Conservation (phyloP, 768 basidiomycete species). For the Hemileccinum rubropunctum region DNA sequence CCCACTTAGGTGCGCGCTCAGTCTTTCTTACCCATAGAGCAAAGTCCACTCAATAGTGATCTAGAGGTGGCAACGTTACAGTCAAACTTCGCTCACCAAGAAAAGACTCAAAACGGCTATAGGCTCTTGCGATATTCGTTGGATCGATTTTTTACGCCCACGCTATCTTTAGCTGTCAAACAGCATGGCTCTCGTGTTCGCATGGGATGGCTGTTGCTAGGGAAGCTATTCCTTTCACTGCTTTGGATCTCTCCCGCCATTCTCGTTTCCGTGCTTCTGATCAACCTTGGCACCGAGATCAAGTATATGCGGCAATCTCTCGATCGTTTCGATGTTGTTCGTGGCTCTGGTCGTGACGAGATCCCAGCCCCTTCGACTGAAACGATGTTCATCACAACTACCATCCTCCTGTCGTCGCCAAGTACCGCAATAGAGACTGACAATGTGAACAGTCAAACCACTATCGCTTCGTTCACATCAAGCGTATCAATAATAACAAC, state of each 20-base stretch:
- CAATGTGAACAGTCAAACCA: constrained; percentile 1
- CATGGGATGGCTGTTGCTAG: constrained; percentile 10
- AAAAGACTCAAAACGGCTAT: constrained; percentile 37
- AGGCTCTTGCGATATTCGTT: constrained; percentile 56
- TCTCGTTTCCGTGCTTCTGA: constrained; percentile 18
- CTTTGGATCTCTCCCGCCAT: constrained; percentile 17
- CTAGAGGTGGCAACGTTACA: constrained; percentile 42
- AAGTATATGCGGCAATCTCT: constrained; percentile 24
- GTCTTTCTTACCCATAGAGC: background rate
- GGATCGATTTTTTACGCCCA: constrained; percentile 58
- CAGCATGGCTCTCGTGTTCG: constrained; percentile 3
- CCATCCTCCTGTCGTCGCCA: constrained; percentile 15
- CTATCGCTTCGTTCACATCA: constrained; percentile 5
- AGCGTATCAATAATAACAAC: constrained; percentile 8
- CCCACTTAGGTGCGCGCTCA: constrained; percentile 45
- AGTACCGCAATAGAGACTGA: constrained; percentile 1
- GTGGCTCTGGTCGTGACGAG: constrained; percentile 4
- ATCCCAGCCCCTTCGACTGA: constrained; percentile 10
- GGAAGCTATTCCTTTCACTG: constrained; percentile 11
- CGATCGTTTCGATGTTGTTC: constrained; percentile 16
- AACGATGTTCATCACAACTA: constrained; percentile 32
- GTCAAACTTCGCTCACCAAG: constrained; percentile 59
- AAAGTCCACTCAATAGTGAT: constrained; percentile 29
- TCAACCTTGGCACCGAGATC: constrained; percentile 28
- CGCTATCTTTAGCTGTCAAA: constrained; percentile 38